Percentiles rank a stretch among this genome's conserved stretches.
Conservation (phyloP, 179 eudicot species). For the Vitellaria paradoxa region DNA sequence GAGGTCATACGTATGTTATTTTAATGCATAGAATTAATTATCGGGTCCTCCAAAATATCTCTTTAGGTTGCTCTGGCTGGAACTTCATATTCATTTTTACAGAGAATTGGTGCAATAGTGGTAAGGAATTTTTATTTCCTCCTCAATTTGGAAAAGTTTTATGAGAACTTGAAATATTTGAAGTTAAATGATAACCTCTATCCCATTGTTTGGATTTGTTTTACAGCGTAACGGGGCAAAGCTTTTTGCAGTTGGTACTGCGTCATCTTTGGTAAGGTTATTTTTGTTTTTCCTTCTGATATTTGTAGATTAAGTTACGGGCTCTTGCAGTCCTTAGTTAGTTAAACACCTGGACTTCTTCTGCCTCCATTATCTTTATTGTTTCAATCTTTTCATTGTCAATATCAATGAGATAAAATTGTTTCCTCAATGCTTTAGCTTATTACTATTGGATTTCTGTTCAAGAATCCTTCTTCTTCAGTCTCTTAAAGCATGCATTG, state of each 20-base stretch:
- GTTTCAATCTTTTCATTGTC: not conserved
- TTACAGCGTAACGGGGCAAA: slow-evolving; percentile 88
- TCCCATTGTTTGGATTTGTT: slow-evolving; percentile 12
- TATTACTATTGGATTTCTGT: too few relatives aligned
- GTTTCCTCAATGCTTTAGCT: not conserved
- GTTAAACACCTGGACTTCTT: not conserved
- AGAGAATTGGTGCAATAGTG: slow-evolving; percentile 78
- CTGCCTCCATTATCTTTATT: not conserved
- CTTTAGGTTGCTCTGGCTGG: slow-evolving; percentile 76
- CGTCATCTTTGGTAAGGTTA: slow-evolving; percentile 74
- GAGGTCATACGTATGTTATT: not conserved
- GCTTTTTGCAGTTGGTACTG: slow-evolving; percentile 85
- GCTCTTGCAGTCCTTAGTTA: not conserved
- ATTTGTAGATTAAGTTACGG: not conserved
- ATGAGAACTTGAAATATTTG: not conserved
- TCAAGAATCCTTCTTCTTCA: too few relatives aligned
- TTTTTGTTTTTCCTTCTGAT: not conserved
- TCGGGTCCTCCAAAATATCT: slow-evolving; percentile 8
- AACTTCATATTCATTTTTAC: slow-evolving; percentile 68
- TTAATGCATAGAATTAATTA: not conserved
- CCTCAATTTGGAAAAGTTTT: not conserved
- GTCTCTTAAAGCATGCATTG: not conserved
- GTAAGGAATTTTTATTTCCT: slow-evolving; percentile 35
- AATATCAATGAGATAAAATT: not conserved
- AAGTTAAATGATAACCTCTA: not conserved